These are phyloP conservation scores for Septoria petroselini DNA, from an alignment of 2,329 filamentous ascomycete genomes.

Conservation along the genomic window DNA sequence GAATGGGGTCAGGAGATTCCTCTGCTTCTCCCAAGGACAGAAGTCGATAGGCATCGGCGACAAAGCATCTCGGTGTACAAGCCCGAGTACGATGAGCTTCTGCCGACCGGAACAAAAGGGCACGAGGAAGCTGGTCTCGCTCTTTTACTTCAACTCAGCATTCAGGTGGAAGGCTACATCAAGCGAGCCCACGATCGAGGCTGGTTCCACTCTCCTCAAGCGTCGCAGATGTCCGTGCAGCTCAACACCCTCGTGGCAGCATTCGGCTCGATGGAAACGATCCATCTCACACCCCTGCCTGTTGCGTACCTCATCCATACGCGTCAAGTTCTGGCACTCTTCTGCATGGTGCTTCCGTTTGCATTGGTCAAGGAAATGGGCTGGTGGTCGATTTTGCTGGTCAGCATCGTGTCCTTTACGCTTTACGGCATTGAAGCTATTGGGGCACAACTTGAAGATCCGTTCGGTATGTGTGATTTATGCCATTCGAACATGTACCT, in stretches of 20 bases:
- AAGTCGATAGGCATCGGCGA: conserved; percentile 30
- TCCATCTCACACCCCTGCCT: conserved; percentile 61
- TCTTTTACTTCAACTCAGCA: conserved; percentile 58
- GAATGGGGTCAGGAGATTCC: conserved; percentile 55
- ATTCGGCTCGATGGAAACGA: conserved; percentile 64
- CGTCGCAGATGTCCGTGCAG: conserved; percentile 57
- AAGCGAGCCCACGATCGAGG: conserved; percentile 54
- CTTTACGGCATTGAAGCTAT: conserved; percentile 64
- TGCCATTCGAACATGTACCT: too few relatives aligned
- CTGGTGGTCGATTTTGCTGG: conserved; percentile 61
- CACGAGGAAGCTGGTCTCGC: conserved; percentile 59
- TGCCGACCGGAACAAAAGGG: conserved; percentile 35
- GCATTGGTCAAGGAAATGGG: conserved; percentile 61
- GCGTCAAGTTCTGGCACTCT: conserved; percentile 61
- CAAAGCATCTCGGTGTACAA: conserved; percentile 34
- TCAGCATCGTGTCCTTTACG: conserved; percentile 60
- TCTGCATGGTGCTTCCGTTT: conserved; percentile 60
- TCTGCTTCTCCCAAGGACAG: conserved; percentile 25
- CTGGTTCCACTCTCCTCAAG: conserved; percentile 60
- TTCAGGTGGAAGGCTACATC: conserved; percentile 60
- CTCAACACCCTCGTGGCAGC: conserved; percentile 57
- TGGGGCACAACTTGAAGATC: conserved; percentile 62
- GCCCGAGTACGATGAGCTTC: conserved; percentile 38
- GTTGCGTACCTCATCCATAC: conserved; percentile 65
- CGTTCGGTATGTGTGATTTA: conserved; percentile 51